Evolutionary conservation across 2,329 filamentous ascomycete genomes (phyloP).

Genomic region (Nigrospora osmanthi): DNA sequence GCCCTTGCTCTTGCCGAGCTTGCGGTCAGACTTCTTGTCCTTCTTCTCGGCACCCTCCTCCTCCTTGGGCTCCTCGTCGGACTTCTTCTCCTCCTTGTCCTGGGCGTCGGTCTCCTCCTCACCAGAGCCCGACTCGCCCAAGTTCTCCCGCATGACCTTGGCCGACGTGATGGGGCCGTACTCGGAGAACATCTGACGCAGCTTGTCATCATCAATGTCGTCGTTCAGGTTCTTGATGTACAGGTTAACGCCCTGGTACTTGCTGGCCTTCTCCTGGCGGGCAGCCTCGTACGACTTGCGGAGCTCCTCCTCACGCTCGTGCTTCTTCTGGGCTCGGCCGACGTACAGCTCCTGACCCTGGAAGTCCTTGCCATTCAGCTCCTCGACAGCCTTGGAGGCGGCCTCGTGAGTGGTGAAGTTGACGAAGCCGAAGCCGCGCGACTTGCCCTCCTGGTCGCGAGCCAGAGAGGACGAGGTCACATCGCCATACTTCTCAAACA

Average conservation of each 20-base stretch:
- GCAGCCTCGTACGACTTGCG: slow-evolving; percentile 98
- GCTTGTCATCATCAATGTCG: slow-evolving; percentile 95
- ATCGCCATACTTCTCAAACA: slow-evolving; percentile 88
- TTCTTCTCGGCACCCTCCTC: slow-evolving; percentile 49
- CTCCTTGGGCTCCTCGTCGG: slow-evolving; percentile 38
- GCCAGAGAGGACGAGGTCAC: slow-evolving; percentile 94
- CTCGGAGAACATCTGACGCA: slow-evolving; percentile 84
- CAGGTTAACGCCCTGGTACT: slow-evolving; percentile 98
- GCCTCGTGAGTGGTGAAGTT: slow-evolving; percentile 91
- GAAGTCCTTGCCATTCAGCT: slow-evolving; percentile 87
- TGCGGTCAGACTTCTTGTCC: slow-evolving; percentile 53
- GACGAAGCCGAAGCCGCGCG: slow-evolving; percentile 91
- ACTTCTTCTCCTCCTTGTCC: slow-evolving; percentile 50
- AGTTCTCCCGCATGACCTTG: slow-evolving; percentile 94
- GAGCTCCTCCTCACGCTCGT: slow-evolving; percentile 98
- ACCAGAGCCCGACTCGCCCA: slow-evolving; percentile 45
- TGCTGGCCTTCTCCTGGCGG: slow-evolving; percentile 95
- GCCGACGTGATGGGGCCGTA: slow-evolving; percentile 96
- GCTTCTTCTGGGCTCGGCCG: slow-evolving; percentile 98
- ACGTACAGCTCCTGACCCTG: slow-evolving; percentile 95
- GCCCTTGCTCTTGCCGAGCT: slow-evolving; percentile 97
- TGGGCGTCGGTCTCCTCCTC: slow-evolving; percentile 40
- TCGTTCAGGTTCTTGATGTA: slow-evolving; percentile 99
- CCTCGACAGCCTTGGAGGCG: slow-evolving; percentile 78
- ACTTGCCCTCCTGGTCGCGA: slow-evolving; percentile 83